Percentiles rank a stretch among this genome's conserved stretches.
Evolutionary conservation across 1,284 basidiomycete species (phyloP).

Genomic region (Hymenochaete sp.): DNA sequence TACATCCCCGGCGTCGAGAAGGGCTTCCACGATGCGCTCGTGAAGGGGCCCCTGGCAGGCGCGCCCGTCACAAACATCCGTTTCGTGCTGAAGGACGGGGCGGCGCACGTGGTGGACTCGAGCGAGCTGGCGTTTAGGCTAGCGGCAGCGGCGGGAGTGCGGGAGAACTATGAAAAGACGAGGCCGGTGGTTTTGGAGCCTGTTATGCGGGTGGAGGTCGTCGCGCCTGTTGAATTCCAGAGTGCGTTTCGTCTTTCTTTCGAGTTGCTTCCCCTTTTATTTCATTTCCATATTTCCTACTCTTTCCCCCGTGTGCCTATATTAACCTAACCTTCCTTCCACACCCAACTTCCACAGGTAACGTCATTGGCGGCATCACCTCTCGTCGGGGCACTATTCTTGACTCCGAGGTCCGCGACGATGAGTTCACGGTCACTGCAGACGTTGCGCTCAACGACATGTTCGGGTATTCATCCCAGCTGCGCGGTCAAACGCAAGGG

Average conservation of each 20-base stretch:
- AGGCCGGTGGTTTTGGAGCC: conserved; percentile 87
- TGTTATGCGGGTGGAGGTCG: conserved; percentile 97
- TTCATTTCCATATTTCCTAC: not conserved
- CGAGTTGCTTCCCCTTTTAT: not conserved
- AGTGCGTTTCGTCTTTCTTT: conserved; percentile 45
- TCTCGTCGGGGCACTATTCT: conserved; percentile 90
- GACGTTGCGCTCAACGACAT: conserved; percentile 97
- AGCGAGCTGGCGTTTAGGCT: conserved; percentile 94
- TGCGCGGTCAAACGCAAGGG: conserved; percentile 92
- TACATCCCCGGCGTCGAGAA: conserved; percentile 96
- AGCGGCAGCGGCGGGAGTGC: conserved; percentile 86
- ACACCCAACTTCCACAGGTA: conserved; percentile 41
- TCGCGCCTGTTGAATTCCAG: conserved; percentile 96
- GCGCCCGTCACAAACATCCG: conserved; percentile 84
- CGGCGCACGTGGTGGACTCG: conserved; percentile 92
- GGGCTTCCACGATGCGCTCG: conserved; percentile 93
- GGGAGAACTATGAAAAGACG: conserved; percentile 79
- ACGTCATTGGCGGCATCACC: conserved; percentile 92
- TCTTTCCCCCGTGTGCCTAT: not conserved
- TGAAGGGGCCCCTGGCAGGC: conserved; percentile 87
- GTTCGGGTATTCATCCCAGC: conserved; percentile 93
- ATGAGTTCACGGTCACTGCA: conserved; percentile 89
- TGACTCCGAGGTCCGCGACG: conserved; percentile 94
- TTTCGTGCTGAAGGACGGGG: conserved; percentile 89
- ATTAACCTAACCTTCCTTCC: not conserved